Evolutionary conservation across 306 rosid genomes (phyloP).

Genomic region (Trifolium subterraneum): DNA sequence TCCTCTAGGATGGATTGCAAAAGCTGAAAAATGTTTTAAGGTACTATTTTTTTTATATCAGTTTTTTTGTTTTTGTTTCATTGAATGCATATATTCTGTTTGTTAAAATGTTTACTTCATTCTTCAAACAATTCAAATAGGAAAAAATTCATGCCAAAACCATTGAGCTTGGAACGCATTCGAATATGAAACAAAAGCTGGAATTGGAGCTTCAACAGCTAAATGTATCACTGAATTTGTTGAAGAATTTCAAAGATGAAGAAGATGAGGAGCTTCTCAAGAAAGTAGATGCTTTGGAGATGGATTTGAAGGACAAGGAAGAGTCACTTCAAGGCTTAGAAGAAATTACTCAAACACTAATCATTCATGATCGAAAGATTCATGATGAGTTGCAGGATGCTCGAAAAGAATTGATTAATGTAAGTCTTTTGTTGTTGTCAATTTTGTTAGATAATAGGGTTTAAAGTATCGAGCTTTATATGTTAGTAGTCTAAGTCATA

Average conservation of each 20-base stretch:
- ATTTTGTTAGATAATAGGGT: no score
- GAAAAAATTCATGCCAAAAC: conserved; percentile 60
- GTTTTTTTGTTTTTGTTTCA: no score
- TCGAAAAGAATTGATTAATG: background rate
- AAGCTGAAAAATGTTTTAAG: no score
- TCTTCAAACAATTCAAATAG: no score
- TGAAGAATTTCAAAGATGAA: conserved; percentile 42
- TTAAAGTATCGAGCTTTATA: no score
- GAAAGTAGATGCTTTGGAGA: background rate
- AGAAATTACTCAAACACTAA: background rate
- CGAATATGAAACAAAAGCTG: conserved; percentile 84
- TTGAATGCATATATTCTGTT: no score
- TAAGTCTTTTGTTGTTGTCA: background rate
- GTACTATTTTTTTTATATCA: no score
- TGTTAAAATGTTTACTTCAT: no score
- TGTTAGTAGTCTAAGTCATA: no score
- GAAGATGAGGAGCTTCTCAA: background rate
- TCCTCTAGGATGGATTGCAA: no score
- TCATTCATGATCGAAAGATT: background rate
- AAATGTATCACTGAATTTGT: conserved; percentile 73
- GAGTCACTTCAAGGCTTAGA: background rate
- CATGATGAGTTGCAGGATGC: background rate
- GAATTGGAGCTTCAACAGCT: conserved; percentile 90
- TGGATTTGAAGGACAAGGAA: background rate
- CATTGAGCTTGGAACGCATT: conserved; percentile 70